Base-by-base conservation (phyloP, 345 rosid species). In the Brassica cretica region DNA sequence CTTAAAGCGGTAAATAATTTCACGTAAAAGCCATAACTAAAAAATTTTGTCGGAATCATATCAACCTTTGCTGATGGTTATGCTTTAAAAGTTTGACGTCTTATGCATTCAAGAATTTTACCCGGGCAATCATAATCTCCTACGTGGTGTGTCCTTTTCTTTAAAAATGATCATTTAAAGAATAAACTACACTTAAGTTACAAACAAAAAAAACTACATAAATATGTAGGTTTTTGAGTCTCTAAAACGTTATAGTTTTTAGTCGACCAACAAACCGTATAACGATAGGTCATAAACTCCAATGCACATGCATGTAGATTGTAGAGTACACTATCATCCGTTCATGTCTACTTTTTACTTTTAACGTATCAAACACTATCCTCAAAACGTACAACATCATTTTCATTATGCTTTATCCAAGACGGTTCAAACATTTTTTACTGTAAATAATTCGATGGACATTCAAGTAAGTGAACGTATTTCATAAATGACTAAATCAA, bases 1-100 rank as follows among this genome's bases (percentile, higher is more conserved):
- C 51, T 79, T 74, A 51, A 27, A 60, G 65, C 19, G 53, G 78
- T 79, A 74, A 53, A 74, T 74, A 25, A 35, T 67, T 73, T 58
- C 30, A 24, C 24, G 44, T 29, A 51, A 51, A 74, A 73, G 79
- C 62, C 30, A 74, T 64, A 10, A 79, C 68, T 74, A 5, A 14
- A 63, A 79, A 25, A 25, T 53, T 14, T 68, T 69, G 82, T 74
- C 75, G 75, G 78, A 74, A 69, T 63, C 75, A 24, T 60, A 79
- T 56, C 72, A 19, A 41, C 68, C 16, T 72, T 72, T 72, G 74
- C 5, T 68, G 66, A 71, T 77, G 71, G 55, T 60, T 78, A 3
- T 6, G 72, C 61, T 29, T 72, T 60, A 16, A 24, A 58, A 56
- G 39, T 72, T 72, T 72, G 44, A 66, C 68, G 77, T 67, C 56